Conservation (phyloP, 768 basidiomycete species). For the Ramaria rubella region DNA sequence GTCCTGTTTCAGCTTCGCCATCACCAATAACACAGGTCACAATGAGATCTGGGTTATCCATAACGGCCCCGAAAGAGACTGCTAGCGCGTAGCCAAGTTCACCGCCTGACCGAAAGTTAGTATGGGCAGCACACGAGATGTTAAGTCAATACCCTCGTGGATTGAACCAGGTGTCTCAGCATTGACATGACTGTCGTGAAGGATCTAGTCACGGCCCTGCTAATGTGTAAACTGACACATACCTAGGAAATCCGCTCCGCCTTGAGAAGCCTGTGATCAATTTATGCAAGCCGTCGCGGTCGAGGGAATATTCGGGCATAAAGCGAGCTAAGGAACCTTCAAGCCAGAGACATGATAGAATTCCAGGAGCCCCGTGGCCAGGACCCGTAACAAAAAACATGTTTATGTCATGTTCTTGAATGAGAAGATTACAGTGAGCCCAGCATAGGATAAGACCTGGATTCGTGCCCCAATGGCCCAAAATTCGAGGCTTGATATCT, state of each 20-base stretch:
- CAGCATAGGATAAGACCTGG: constrained; percentile 67
- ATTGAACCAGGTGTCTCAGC: constrained; percentile 85
- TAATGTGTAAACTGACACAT: too few species aligned
- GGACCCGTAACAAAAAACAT: constrained; percentile 77
- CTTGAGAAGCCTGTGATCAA: constrained; percentile 72
- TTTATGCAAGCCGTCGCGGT: constrained; percentile 51
- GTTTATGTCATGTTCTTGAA: constrained; percentile 53
- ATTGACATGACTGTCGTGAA: constrained; percentile 60
- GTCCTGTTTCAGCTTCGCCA: constrained; percentile 79
- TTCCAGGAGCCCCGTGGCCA: constrained; percentile 81
- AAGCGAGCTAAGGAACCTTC: constrained; percentile 68
- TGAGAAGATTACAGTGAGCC: constrained; percentile 50
- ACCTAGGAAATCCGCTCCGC: constrained; percentile 81
- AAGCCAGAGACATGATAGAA: constrained; percentile 81
- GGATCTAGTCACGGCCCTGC: too few species aligned
- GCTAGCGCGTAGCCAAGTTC: constrained; percentile 86
- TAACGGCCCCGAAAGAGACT: constrained; percentile 81
- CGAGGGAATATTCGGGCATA: constrained; percentile 50
- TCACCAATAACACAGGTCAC: constrained; percentile 81
- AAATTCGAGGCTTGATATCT: constrained; percentile 73
- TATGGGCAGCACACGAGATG: neutral
- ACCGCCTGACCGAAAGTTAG: constrained; percentile 27
- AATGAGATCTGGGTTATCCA: constrained; percentile 86
- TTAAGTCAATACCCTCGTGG: constrained; percentile 57
- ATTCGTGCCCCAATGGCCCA: constrained; percentile 83